Base-by-base conservation (phyloP, 768 basidiomycete species). In the Phanerochaete sordida region DNA sequence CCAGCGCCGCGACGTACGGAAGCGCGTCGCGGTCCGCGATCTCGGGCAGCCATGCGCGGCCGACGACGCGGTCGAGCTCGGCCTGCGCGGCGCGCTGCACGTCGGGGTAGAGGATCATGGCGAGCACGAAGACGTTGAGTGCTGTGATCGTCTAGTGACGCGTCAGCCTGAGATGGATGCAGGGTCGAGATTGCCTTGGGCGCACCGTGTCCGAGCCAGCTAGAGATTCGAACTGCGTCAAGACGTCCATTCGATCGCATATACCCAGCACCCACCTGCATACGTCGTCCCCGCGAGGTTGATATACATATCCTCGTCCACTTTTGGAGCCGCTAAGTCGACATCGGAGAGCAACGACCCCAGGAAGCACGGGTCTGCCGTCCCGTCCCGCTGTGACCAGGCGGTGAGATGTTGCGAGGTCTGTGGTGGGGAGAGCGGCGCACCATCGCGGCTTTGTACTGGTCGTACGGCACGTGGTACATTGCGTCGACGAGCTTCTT, bases 41-140 rank as follows among this genome's bases (percentile, higher is more conserved):
- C 21, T 65, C 63, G 23, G 71, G 71, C 43, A 72, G 65, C 6
- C 70, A 62, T 28, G 64, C 70, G 13, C 45, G 27, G n/a, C 69
- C 69, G 5, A 69, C 61, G 11, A 68, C 60, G 12, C 37, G 35
- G 44, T 72, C 71, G 47, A 72, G 61, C 51, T 72, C 69, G 23
- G 64, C 67, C 43, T 70, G 71, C 3, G 66, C 68, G 35, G 53
- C 60, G 6, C 51, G 54, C 52, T 70, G 66, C 12, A 67, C 62
- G 0, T 64, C 52, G 13, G 59, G 59, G 27, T 56, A 39, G 2
- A 60, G 21, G 3, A 58, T 27, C 57, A 58, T 58, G 47, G 46
- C 45, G 11, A 37, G 35, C 5, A 49, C 26, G 46, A 58, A 50
- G 2, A 30, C 27, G 3, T n/a, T n/a, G n/a, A n/a, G n/a, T n/a